Conservation (phyloP, 306 rosid species). For the Gleditsia sinensis region DNA sequence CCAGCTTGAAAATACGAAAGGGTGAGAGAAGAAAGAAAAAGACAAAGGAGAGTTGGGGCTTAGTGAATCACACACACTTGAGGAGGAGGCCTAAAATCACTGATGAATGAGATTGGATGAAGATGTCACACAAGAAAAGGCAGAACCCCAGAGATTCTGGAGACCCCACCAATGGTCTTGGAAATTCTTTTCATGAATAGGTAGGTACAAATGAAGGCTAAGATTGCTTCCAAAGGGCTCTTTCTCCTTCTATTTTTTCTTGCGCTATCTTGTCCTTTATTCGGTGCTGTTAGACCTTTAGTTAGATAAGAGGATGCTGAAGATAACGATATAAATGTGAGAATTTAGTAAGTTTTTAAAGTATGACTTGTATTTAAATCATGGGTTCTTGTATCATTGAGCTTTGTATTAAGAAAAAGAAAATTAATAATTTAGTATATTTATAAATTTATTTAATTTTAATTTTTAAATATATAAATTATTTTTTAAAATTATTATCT, state of each 20-base stretch:
- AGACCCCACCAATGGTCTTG: too few species aligned
- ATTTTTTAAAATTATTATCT: too few species aligned
- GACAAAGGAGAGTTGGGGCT: not conserved
- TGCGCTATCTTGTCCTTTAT: not conserved
- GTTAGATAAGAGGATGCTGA: not conserved
- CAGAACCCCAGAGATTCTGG: not conserved
- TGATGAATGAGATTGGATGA: not conserved
- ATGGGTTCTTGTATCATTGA: not conserved
- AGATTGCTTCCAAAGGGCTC: not conserved
- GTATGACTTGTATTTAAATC: not conserved
- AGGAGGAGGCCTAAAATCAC: slow-evolving; percentile 1
- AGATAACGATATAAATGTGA: not conserved
- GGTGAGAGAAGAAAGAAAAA: not conserved
- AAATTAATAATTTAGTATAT: too few species aligned
- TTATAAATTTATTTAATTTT: too few species aligned
- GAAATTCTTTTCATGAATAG: too few species aligned
- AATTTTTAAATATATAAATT: too few species aligned
- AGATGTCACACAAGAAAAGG: not conserved
- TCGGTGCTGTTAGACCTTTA: not conserved
- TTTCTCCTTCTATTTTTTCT: not conserved
- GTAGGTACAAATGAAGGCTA: too few species aligned
- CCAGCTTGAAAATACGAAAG: not conserved
- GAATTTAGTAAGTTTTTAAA: not conserved
- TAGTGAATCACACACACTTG: slow-evolving; percentile 26
- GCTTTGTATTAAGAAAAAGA: too few species aligned